A percentile compares a stretch with the other conserved stretches of the same genome.
These are phyloP conservation scores for Dunaliella primolecta DNA, from an alignment of 139 green algal species.

Conservation along the genomic window DNA sequence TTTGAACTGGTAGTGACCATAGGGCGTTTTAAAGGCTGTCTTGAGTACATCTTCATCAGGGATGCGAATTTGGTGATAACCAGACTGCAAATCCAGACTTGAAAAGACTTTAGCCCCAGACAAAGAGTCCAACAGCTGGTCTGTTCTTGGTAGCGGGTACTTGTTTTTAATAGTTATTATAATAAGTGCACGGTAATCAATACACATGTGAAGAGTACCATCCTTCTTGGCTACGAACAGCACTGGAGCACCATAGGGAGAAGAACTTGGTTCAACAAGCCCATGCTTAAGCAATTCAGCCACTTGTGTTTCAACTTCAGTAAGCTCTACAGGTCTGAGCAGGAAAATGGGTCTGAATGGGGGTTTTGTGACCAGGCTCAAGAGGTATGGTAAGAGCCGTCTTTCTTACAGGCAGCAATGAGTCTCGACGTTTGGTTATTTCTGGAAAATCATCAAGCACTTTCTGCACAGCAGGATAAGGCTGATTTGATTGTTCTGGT, in stretches of 20 bases:
- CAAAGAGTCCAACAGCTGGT: constrained; percentile 50
- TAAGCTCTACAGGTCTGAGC: no score
- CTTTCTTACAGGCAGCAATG: no score
- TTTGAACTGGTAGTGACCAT: constrained; percentile 47
- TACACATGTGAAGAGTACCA: constrained; percentile 46
- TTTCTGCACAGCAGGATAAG: no score
- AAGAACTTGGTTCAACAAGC: constrained; percentile 20
- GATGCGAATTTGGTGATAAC: constrained; percentile 51
- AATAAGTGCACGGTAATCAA: constrained; percentile 56
- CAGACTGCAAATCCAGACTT: constrained; percentile 41
- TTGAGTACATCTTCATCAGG: constrained; percentile 38
- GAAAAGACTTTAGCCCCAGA: constrained; percentile 39
- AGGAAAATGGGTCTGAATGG: no score
- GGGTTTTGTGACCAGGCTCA: no score
- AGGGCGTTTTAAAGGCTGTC: constrained; percentile 48
- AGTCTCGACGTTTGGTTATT: no score
- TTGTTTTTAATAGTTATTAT: constrained; percentile 45
- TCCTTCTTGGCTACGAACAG: constrained; percentile 64
- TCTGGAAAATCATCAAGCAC: no score
- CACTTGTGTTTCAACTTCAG: constrained; percentile 48
- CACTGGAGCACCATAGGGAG: constrained; percentile 46
- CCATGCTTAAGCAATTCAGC: constrained; percentile 38
- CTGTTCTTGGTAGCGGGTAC: constrained; percentile 46
- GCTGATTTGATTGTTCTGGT: no score
- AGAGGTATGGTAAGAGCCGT: no score